phyloP scores from a whole-genome alignment of 2,329 filamentous ascomycete genomes.

The Microascus cirrosus region DNA sequence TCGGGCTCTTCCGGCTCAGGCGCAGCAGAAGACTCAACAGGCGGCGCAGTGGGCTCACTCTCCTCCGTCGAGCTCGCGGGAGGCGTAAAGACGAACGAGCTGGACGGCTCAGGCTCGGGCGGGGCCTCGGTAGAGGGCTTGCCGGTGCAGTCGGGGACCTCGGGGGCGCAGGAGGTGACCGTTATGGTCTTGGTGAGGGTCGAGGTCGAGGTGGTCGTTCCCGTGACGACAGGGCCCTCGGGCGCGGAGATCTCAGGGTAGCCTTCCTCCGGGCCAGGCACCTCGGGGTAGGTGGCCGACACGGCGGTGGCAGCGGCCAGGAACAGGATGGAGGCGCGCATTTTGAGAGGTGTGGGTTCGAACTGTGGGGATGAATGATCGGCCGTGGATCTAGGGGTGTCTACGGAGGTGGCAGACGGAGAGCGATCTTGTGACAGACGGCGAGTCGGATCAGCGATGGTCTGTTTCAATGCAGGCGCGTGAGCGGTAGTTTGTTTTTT shows the following conservation, averaged over 20 bases:
- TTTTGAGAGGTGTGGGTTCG: slow-evolving; percentile 3
- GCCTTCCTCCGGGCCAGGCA: too few relatives aligned
- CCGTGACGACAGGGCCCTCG: slow-evolving; percentile 5
- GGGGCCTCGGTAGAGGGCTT: slow-evolving; percentile 4
- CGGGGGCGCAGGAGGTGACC: slow-evolving; percentile 8
- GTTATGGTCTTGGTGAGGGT: slow-evolving; percentile 8
- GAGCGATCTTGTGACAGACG: background rate
- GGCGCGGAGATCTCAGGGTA: background rate
- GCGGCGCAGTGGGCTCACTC: background rate
- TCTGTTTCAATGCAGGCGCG: background rate
- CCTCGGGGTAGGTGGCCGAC: slow-evolving; percentile 2
- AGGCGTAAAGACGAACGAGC: background rate
- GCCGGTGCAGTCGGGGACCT: slow-evolving; percentile 8
- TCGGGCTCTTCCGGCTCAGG: background rate
- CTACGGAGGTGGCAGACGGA: background rate
- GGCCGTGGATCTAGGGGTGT: background rate
- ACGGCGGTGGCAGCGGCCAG: slow-evolving; percentile 4
- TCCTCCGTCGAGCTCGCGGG: background rate
- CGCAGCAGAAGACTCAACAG: too few relatives aligned
- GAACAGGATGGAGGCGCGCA: slow-evolving; percentile 7
- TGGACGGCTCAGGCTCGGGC: too few relatives aligned
- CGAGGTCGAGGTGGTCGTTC: slow-evolving; percentile 8
- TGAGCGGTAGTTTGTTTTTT: background rate
- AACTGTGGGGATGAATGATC: background rate
- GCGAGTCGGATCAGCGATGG: background rate